These are phyloP conservation scores for Aspergillus asperescens DNA, from an alignment of 495 filamentous ascomycete genomes.

Conservation along the genomic window DNA sequence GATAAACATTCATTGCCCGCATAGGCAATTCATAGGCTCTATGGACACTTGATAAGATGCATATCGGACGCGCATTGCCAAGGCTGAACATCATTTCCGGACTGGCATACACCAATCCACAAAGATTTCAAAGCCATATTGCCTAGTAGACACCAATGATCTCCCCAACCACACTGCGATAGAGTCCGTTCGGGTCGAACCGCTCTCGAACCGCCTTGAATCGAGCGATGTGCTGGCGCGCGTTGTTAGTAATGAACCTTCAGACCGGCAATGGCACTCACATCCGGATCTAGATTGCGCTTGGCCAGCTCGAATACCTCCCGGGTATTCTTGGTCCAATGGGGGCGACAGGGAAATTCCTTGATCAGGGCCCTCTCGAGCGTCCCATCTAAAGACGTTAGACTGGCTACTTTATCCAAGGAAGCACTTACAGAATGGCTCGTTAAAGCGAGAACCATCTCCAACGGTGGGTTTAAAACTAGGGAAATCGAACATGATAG, in stretches of 20 bases:
- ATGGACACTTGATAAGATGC: too few species aligned
- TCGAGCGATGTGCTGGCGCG: slow-evolving; percentile 9
- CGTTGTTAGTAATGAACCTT: background rate
- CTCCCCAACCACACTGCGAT: slow-evolving; percentile 12
- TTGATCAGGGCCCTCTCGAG: slow-evolving; percentile 6
- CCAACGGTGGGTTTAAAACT: slow-evolving; percentile 8
- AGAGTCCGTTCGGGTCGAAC: slow-evolving; percentile 13
- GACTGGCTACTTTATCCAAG: background rate
- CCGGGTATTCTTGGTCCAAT: slow-evolving; percentile 16
- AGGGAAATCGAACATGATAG: slow-evolving; percentile 17
- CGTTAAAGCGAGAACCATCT: slow-evolving; percentile 8
- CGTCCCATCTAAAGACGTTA: slow-evolving; percentile 3
- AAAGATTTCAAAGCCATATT: too few species aligned
- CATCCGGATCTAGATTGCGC: slow-evolving; percentile 13
- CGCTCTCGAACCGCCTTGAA: slow-evolving; percentile 13
- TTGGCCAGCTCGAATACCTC: slow-evolving; percentile 10
- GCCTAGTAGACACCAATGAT: slow-evolving; percentile 13
- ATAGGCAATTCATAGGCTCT: too few species aligned
- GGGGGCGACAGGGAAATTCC: slow-evolving; percentile 14
- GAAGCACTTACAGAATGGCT: slow-evolving; percentile 10
- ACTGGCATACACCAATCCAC: too few species aligned
- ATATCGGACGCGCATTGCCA: too few species aligned
- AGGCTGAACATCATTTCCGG: too few species aligned
- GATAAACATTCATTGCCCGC: too few species aligned
- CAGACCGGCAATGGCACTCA: background rate